Evolutionary conservation across 805 yeast genomes (phyloP).

Genomic region (Ogataea naganishii): DNA sequence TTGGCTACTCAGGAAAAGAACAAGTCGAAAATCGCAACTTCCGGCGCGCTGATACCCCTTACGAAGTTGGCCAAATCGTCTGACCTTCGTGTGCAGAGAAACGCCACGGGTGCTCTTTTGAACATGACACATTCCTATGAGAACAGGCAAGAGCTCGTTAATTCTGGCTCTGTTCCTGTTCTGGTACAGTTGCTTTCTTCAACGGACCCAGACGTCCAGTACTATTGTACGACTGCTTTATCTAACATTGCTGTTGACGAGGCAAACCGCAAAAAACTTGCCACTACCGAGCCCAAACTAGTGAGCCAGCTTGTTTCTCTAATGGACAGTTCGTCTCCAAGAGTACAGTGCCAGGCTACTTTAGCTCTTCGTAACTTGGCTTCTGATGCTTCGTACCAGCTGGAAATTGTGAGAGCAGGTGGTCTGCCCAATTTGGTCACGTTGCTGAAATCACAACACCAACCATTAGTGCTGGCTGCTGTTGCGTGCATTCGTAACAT

Average conservation of each 20-base stretch:
- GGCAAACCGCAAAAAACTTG: conserved; percentile 74
- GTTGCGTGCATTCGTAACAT: conserved; percentile 98
- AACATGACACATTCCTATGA: conserved; percentile 98
- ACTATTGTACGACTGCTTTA: conserved; percentile 95
- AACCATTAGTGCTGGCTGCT: conserved; percentile 89
- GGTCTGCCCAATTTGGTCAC: conserved; percentile 93
- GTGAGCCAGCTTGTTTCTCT: conserved; percentile 80
- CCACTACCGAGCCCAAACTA: conserved; percentile 87
- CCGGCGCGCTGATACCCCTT: conserved; percentile 92
- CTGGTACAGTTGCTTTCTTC: conserved; percentile 79
- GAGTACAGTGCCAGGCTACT: conserved; percentile 98
- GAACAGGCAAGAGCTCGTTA: conserved; percentile 91
- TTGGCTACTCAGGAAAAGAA: conserved; percentile 97
- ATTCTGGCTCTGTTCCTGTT: conserved; percentile 97
- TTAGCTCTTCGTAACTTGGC: conserved; percentile 93
- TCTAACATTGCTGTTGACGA: conserved; percentile 97
- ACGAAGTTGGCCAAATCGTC: conserved; percentile 91
- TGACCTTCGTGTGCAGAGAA: conserved; percentile 94
- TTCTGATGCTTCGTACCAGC: conserved; percentile 90
- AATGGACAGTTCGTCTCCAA: conserved; percentile 88
- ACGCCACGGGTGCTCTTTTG: conserved; percentile 95
- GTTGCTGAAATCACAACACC: conserved; percentile 79
- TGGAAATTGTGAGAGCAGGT: conserved; percentile 91
- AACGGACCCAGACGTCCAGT: conserved; percentile 93
- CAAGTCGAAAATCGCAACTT: conserved; percentile 89